Evolutionary conservation across 1,284 basidiomycete genomes (phyloP).

Genomic region (Puccinia coronata): DNA sequence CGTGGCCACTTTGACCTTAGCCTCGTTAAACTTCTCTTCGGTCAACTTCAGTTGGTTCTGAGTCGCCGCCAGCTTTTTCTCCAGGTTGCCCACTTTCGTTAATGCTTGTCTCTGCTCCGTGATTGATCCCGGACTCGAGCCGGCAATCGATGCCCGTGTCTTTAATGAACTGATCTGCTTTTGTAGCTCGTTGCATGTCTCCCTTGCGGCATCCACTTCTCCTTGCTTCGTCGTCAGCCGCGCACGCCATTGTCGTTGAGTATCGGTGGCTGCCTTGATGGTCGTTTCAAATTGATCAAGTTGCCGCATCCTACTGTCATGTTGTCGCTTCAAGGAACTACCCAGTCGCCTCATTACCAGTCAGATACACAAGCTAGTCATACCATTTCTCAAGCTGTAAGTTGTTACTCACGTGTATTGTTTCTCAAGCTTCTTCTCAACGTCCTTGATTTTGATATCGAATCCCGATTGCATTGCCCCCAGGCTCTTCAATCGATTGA

Average conservation of each 20-base stretch:
- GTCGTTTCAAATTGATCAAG: slow-evolving; percentile 89
- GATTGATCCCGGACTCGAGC: slow-evolving; percentile 60
- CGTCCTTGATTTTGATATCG: slow-evolving; percentile 79
- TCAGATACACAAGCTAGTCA: background rate
- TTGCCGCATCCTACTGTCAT: slow-evolving; percentile 85
- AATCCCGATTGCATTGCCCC: slow-evolving; percentile 81
- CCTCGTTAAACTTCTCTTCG: slow-evolving; percentile 76
- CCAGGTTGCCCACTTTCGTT: slow-evolving; percentile 74
- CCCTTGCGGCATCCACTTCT: slow-evolving; percentile 76
- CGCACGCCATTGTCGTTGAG: slow-evolving; percentile 80
- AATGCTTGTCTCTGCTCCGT: slow-evolving; percentile 69
- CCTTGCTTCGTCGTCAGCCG: slow-evolving; percentile 80
- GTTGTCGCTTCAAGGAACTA: slow-evolving; percentile 77
- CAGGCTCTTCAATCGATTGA: slow-evolving; percentile 78
- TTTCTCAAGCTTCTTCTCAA: slow-evolving; percentile 72
- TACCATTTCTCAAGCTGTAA: background rate
- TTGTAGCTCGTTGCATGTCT: slow-evolving; percentile 74
- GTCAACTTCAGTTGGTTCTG: slow-evolving; percentile 77
- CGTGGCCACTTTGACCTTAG: slow-evolving; percentile 69
- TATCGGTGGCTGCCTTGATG: slow-evolving; percentile 78
- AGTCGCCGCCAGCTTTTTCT: slow-evolving; percentile 75
- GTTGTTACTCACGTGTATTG: slow-evolving; percentile 65
- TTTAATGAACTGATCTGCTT: slow-evolving; percentile 71
- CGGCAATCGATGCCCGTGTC: slow-evolving; percentile 58
- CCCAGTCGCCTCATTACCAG: background rate